Base-by-base conservation (phyloP, 768 basidiomycete genomes). In the Pisolithus marmoratus region DNA sequence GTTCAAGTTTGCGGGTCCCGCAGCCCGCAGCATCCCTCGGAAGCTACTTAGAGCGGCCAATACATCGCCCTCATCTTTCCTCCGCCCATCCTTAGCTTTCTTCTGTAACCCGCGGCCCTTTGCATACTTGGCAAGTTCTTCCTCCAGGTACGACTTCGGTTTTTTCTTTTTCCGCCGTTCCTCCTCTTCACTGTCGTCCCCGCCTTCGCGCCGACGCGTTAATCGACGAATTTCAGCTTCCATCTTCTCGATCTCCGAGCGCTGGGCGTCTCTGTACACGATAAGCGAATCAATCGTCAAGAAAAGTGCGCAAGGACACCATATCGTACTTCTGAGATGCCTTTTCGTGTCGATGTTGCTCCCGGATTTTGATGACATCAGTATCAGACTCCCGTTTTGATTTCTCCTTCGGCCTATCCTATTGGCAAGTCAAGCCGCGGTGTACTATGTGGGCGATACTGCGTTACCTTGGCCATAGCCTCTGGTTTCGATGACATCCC, bases 161-260 rank as follows among this genome's bases (percentile, higher is more conserved):
- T 83, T 84, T 49, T 70, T 66, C 51, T 82, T 83, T 66, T 83
- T 84, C 59, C 69, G 69, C 58, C 74, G 81, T 55, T 63, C 77
- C 17, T 67, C 75, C 41, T 90, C 86, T 29, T 86, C 87, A 59
- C 87, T 87, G 40, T 79, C 83, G 23, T 75, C 76, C 14, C 74
- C 73, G 8, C 75, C 74, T 24, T 75, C 78, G 8, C 78, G 79
- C 40, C 75, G 77, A 54, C 83, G 82, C 26, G 81, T 75, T 7
- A 95, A 80, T 55, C 81, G 85, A 23, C 90, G 85, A 50, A 97
- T 87, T 42, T 92, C 88, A 7, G 82, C 83, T 67, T 97, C 91
- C 84, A 97, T 90, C 60, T 80, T 85, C 58, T 84, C 85, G 47
- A 96, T 90, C 64, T 93, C 84, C 7, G 81, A 74, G 61, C 85